Evolutionary conservation across 1,284 basidiomycete genomes (phyloP).

Genomic region (Papiliotrema terrestris): DNA sequence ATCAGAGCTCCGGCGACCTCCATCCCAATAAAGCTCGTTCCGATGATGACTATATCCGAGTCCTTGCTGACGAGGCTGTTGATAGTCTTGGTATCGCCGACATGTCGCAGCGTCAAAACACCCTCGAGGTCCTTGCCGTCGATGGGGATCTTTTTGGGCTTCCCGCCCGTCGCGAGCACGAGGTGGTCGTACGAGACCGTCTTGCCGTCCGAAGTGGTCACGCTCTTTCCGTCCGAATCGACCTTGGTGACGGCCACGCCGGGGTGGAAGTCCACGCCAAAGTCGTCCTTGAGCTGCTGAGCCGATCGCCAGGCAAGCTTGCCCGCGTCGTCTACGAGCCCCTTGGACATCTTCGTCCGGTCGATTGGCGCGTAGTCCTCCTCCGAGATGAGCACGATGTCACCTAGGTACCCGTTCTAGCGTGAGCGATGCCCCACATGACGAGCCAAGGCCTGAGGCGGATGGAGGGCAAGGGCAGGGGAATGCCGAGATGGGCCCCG

Average conservation of each 20-base stretch:
- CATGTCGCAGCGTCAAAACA: conserved; percentile 70
- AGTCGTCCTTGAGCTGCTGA: conserved; percentile 74
- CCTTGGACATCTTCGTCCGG: conserved; percentile 86
- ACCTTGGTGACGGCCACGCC: conserved; percentile 66
- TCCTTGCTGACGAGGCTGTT: conserved; percentile 60
- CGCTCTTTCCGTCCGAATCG: conserved; percentile 60
- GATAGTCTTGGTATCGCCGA: conserved; percentile 72
- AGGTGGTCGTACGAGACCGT: conserved; percentile 66
- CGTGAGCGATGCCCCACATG: conserved; percentile 4
- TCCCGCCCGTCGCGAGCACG: conserved; percentile 67
- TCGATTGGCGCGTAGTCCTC: conserved; percentile 84
- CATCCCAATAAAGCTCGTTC: conserved; percentile 91
- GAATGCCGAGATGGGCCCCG: background rate
- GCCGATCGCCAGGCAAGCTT: conserved; percentile 72
- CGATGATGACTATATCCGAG: conserved; percentile 77
- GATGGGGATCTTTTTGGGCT: conserved; percentile 64
- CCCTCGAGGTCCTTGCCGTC: conserved; percentile 72
- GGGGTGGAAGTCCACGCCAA: conserved; percentile 69
- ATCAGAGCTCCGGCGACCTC: conserved; percentile 75
- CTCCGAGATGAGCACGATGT: conserved; percentile 74
- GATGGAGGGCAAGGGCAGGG: too few species aligned
- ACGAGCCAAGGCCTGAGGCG: too few species aligned
- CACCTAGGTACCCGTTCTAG: conserved; percentile 71
- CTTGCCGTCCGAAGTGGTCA: conserved; percentile 60
- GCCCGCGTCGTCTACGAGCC: conserved; percentile 68